Evolutionary conservation across 768 basidiomycete species (phyloP), one percentile per base, ranked within the genome.

Genomic region (Mycena olivaceomarginata): DNA sequence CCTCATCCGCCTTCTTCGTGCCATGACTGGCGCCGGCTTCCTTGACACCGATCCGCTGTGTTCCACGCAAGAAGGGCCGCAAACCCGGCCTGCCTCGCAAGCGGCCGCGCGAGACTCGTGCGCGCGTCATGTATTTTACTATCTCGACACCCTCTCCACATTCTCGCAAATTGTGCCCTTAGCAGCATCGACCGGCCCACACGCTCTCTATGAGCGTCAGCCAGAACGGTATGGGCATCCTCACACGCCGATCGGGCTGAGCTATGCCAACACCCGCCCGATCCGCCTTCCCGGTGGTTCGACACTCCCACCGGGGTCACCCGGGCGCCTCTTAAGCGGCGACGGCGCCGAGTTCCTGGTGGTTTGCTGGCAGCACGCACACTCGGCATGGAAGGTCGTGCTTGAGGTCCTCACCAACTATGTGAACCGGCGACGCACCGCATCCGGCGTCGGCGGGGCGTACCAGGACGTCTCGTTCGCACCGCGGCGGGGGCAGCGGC

Each of bases 321-420:
- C 87, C 2, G 97, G 96, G 4, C 91, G 91, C 10, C 88, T 97
- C 25, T 87, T 98, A 45, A 96, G 93, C 77, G 89, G 91, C 12
- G 95, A 96, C 68, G 91, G 91, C 5, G 92, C 91, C 2, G 94
- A 96, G 31, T 87, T 92, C 20, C 85, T 94, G 25, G 93, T 95
- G 7, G 90, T 98, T 0, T 89, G 91, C 22, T 98, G 97, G 97
- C 90, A 94, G 77, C 93, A 95, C 78, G 88, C 92, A 60, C 93
- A 97, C 81, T 96, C 94, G 9, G 96, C 95, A 3, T 98, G 97
- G 97, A 94, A 92, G 78, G 83, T 98, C 16, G 85, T 98, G 8
- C 83, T 97, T n/a, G 97, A 97, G 79, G 86, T 98, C 11, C 87
- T 98, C 68, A 91, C 92, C 5, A 94, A 95, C 81, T 96, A 94